These are phyloP conservation scores for Fusarium albidum DNA, from an alignment of 2,329 filamentous ascomycete species.

Conservation along the genomic window DNA sequence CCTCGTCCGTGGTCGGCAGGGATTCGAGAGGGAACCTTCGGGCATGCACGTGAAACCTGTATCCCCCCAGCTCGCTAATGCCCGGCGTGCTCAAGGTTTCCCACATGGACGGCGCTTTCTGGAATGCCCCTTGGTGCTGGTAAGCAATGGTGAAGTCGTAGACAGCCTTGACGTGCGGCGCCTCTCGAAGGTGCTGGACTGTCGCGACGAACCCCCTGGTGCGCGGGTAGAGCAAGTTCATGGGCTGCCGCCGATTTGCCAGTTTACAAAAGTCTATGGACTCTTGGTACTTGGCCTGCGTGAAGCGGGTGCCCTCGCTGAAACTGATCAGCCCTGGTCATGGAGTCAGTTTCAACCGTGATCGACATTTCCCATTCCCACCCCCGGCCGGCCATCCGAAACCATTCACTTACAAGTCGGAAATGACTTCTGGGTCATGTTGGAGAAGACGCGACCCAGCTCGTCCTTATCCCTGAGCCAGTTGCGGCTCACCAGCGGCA, in stretches of 20 bases:
- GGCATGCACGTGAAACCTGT: constrained; percentile 60
- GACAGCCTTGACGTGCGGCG: constrained; percentile 60
- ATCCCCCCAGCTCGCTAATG: constrained; percentile 51
- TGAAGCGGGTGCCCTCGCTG: constrained; percentile 70
- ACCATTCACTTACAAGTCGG: constrained; percentile 61
- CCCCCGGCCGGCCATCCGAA: background rate
- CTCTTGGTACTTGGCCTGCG: constrained; percentile 59
- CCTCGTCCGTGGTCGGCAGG: constrained; percentile 56
- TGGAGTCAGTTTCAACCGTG: constrained; percentile 14
- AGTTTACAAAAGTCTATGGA: constrained; percentile 61
- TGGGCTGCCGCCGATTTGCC: constrained; percentile 58
- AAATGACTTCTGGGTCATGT: constrained; percentile 60
- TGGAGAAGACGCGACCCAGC: constrained; percentile 64
- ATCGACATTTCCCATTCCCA: constrained; percentile 6
- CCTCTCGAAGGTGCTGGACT: constrained; percentile 61
- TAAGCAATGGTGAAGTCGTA: constrained; percentile 66
- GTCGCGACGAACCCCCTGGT: constrained; percentile 69
- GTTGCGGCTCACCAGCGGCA: constrained; percentile 68
- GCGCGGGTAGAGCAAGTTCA: constrained; percentile 66
- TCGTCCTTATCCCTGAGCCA: constrained; percentile 66
- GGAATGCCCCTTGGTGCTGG: constrained; percentile 53
- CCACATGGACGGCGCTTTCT: constrained; percentile 60
- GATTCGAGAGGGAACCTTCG: constrained; percentile 58
- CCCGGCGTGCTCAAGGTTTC: constrained; percentile 54
- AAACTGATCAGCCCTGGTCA: constrained; percentile 68